Conservation (phyloP, 148 eudicot genomes). For the Rhododendron mucronatum region DNA sequence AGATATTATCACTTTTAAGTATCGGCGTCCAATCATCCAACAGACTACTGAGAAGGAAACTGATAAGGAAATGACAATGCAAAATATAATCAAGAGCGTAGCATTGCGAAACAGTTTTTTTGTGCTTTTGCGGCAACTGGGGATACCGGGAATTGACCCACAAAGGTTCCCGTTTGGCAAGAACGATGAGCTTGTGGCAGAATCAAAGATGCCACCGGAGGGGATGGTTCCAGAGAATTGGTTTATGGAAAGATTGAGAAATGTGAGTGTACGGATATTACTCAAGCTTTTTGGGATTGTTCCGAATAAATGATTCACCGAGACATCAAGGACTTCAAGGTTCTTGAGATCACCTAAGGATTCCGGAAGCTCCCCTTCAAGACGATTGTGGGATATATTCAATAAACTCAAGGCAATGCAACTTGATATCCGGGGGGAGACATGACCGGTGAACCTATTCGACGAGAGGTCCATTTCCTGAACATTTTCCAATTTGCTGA, state of each 20-base stretch:
- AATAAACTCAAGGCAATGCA: conserved; percentile 22
- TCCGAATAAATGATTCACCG: conserved; percentile 25
- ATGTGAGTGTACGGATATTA: conserved; percentile 13
- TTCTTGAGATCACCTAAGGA: conserved; percentile 18
- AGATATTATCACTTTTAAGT: not conserved
- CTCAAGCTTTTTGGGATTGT: conserved; percentile 24
- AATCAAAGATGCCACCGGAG: conserved; percentile 26
- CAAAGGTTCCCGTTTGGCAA: conserved; percentile 22
- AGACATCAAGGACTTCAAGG: conserved; percentile 30
- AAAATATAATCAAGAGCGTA: conserved; percentile 13
- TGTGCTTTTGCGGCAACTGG: conserved; percentile 12
- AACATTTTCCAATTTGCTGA: conserved; percentile 28
- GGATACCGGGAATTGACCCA: conserved; percentile 20
- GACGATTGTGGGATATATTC: conserved; percentile 27
- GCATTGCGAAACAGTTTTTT: conserved; percentile 5
- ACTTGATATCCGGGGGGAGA: conserved; percentile 19
- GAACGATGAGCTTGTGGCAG: conserved; percentile 22
- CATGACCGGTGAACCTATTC: conserved; percentile 22
- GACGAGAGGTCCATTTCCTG: conserved; percentile 33
- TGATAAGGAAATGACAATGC: conserved; percentile 15
- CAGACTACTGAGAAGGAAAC: conserved; percentile 12
- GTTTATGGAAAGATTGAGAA: conserved; percentile 31
- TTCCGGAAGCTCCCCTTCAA: conserved; percentile 31
- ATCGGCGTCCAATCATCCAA: conserved; percentile 16
- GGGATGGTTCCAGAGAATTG: conserved; percentile 27